Evolutionary conservation across 1,139 yeast genomes (phyloP), one percentile per base, ranked within the genome.

Genomic region (Magnusiomyces tetraspermus): DNA sequence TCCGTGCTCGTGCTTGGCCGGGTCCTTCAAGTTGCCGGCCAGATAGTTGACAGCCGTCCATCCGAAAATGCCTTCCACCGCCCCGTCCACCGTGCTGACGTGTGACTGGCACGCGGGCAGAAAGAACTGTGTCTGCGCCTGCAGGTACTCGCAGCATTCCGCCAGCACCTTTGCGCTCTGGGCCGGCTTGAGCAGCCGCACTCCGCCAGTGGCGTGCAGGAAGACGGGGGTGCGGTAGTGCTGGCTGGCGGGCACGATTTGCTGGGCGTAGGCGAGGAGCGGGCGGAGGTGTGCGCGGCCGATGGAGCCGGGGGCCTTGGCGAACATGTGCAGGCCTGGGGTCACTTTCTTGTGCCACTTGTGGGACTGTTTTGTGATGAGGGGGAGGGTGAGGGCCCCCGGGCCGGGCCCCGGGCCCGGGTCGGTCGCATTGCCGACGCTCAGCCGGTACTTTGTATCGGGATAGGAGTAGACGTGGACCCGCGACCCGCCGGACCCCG

Each of bases 401-500:
- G n/a, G n/a, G n/a, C n/a, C n/a, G n/a, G n/a, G n/a, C n/a, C n/a
- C n/a, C n/a, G n/a, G n/a, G n/a, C n/a, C n/a, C n/a, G n/a, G n/a
- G n/a, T n/a, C n/a, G n/a, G n/a, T n/a, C n/a, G n/a, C n/a, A n/a
- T n/a, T n/a, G n/a, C n/a, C n/a, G n/a, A n/a, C n/a, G n/a, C n/a
- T n/a, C n/a, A n/a, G n/a, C n/a, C n/a, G n/a, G n/a, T n/a, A n/a
- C 41, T 51, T 26, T 41, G 53, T 51, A 55, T 79, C 78, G 40
- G 79, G 70, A 85, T 88, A 85, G 55, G 76, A 76, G 66, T 87
- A 87, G 1, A 87, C 76, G 61, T 77, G 84, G 0, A 85, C 85
- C 17, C 95, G 70, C 0, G 94, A 82, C 0, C 95, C 95, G 48
- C 80, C 81, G 1, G 94, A 84, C 0, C 96, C 95, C 0, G 95